Percentiles rank a stretch among this genome's conserved stretches.
Evolutionary conservation across 163 green algal genomes (phyloP).

Genomic region (Chlamydomonas reinhardtii): DNA sequence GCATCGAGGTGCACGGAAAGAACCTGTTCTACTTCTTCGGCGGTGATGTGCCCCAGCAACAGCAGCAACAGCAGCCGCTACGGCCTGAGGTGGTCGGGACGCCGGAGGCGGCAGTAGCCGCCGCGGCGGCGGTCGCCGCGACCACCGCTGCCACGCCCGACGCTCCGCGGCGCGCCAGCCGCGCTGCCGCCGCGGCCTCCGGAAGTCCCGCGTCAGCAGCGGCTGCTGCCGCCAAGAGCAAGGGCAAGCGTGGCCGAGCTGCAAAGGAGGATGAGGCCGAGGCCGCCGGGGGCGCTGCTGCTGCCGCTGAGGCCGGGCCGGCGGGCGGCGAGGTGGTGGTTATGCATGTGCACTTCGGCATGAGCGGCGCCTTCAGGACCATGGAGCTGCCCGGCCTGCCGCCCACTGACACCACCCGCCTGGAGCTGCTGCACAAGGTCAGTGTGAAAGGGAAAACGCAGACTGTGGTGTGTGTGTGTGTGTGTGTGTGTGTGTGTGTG

Average conservation of each 20-base stretch:
- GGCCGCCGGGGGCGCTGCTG: neutral
- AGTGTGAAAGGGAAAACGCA: no score
- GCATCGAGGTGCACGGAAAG: constrained; percentile 90
- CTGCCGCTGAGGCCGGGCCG: neutral
- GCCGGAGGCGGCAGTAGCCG: no score
- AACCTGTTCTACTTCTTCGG: constrained; percentile 94
- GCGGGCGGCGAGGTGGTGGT: constrained; percentile 56
- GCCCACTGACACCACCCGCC: constrained; percentile 76
- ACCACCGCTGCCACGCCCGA: neutral
- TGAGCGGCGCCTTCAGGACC: constrained; percentile 80
- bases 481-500: no score
- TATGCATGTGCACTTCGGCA: constrained; percentile 91
- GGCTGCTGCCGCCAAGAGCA: neutral
- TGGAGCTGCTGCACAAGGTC: constrained; percentile 67
- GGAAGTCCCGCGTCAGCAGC: no score
- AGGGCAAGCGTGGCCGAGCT: neutral
- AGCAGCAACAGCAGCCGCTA: no score
- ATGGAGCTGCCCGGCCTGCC: constrained; percentile 60
- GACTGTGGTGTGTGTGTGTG: no score
- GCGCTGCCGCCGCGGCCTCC: no score
- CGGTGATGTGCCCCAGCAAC: no score
- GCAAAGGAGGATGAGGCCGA: neutral
- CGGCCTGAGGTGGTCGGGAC: no score
- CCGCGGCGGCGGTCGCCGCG: no score
- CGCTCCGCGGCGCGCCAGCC: neutral